phyloP scores from a whole-genome alignment of 2,329 filamentous ascomycete species.

The Clonostachys byssicola region DNA sequence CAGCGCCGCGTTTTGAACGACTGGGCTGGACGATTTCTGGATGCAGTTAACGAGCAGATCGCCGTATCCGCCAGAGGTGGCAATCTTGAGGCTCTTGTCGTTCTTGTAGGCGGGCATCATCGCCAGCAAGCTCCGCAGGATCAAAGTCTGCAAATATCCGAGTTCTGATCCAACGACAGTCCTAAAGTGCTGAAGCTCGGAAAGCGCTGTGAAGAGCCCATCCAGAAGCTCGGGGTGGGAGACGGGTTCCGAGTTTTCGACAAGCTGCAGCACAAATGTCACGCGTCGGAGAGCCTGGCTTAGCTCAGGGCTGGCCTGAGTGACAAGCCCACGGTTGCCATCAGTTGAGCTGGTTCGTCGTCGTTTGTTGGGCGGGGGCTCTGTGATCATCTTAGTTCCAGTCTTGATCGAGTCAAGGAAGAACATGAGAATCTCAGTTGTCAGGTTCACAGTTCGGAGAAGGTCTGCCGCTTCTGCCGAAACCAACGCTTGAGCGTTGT shows the following conservation, averaged over 20 bases:
- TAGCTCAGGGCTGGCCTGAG: slow-evolving; percentile 61
- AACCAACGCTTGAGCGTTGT: slow-evolving; percentile 28
- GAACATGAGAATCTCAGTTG: slow-evolving; percentile 65
- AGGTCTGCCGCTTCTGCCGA: slow-evolving; percentile 65
- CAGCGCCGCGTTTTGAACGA: slow-evolving; percentile 89
- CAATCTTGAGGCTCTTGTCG: slow-evolving; percentile 59
- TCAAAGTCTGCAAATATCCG: slow-evolving; percentile 83
- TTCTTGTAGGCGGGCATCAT: slow-evolving; percentile 77
- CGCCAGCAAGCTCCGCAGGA: slow-evolving; percentile 74
- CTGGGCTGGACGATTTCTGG: slow-evolving; percentile 83
- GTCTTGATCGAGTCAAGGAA: slow-evolving; percentile 74
- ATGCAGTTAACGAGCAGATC: slow-evolving; percentile 94
- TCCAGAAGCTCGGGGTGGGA: slow-evolving; percentile 73
- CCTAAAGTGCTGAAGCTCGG: slow-evolving; percentile 81
- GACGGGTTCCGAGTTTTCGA: slow-evolving; percentile 75
- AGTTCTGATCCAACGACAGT: slow-evolving; percentile 79
- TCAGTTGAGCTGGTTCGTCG: slow-evolving; percentile 74
- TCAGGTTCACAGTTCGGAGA: slow-evolving; percentile 68
- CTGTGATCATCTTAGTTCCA: slow-evolving; percentile 67
- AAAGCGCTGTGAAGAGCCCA: slow-evolving; percentile 78
- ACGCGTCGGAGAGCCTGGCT: slow-evolving; percentile 67
- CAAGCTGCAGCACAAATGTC: slow-evolving; percentile 82
- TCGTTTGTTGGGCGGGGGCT: slow-evolving; percentile 71
- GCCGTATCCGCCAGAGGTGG: slow-evolving; percentile 75
- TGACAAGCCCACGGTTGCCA: slow-evolving; percentile 52